phyloP scores from a whole-genome alignment of 768 basidiomycete genomes.

The Boletus speciosus region DNA sequence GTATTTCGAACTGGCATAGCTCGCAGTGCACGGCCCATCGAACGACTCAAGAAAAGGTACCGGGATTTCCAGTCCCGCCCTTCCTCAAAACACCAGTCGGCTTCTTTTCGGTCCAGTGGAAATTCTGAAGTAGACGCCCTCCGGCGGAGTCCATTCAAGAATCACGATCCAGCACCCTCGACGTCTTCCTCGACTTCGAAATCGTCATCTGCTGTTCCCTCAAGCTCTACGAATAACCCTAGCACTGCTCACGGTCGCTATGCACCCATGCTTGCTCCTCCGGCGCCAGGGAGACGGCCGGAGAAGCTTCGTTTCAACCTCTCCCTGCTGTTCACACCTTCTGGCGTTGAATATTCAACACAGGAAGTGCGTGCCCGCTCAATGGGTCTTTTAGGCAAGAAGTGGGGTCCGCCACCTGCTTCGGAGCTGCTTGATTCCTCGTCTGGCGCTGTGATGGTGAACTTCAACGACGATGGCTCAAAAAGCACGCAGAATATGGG shows the following conservation, averaged over 20 bases:
- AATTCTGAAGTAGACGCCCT: constrained; percentile 27
- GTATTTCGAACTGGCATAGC: constrained; percentile 82
- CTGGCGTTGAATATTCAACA: constrained; percentile 77
- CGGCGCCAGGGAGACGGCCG: constrained; percentile 62
- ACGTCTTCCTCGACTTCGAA: constrained; percentile 29
- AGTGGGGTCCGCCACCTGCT: constrained; percentile 69
- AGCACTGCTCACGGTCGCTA: constrained; percentile 45
- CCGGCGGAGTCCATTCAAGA: constrained; percentile 37
- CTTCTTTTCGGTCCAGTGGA: constrained; percentile 26
- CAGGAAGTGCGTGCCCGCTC: constrained; percentile 80
- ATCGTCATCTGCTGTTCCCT: constrained; percentile 19
- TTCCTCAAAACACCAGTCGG: constrained; percentile 25
- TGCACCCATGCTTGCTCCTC: constrained; percentile 70
- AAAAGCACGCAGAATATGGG: constrained; percentile 42
- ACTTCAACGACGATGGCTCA: constrained; percentile 60
- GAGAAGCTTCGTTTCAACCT: constrained; percentile 72
- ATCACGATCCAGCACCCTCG: constrained; percentile 30
- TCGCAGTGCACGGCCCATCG: constrained; percentile 76
- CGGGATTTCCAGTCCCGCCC: constrained; percentile 69
- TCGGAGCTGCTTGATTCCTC: constrained; percentile 35
- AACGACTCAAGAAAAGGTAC: constrained; percentile 78
- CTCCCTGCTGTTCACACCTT: constrained; percentile 67
- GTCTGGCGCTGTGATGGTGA: constrained; percentile 40
- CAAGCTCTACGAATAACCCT: constrained; percentile 39
- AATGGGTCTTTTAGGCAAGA: constrained; percentile 80